phyloP scores from a whole-genome alignment of 495 filamentous ascomycete genomes.

The Terfezia claveryi region DNA sequence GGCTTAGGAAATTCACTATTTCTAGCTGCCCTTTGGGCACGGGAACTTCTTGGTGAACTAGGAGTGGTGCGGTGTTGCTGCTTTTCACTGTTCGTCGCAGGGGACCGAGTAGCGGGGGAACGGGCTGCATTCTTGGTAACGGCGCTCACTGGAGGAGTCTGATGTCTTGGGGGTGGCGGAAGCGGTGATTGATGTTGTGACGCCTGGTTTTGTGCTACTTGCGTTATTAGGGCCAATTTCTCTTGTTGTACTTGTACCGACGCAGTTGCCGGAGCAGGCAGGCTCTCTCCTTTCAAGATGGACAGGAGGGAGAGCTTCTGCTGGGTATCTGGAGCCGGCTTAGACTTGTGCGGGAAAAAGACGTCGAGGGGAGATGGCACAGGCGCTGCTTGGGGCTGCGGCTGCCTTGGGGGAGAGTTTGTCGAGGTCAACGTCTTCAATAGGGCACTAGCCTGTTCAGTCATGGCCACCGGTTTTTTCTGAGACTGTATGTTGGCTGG shows the following conservation, averaged over 20 bases:
- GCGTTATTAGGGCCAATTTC: background rate
- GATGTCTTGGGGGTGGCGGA: background rate
- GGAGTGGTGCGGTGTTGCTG: background rate
- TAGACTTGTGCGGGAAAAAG: background rate
- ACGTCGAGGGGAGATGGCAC: background rate
- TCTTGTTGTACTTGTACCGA: background rate
- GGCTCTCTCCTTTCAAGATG: slow-evolving; percentile 12
- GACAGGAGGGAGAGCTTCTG: slow-evolving; percentile 1
- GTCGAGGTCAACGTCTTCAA: background rate
- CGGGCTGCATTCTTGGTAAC: background rate
- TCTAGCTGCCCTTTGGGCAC: background rate
- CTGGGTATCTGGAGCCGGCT: background rate
- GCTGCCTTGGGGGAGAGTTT: background rate
- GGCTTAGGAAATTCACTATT: background rate
- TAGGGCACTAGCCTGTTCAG: slow-evolving; percentile 10
- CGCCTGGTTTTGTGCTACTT: slow-evolving; percentile 1
- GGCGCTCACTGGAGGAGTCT: background rate
- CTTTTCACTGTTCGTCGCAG: background rate
- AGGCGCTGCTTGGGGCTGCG: background rate
- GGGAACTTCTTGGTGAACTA: background rate
- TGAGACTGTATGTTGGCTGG: slow-evolving; percentile 2
- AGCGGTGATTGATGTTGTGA: background rate
- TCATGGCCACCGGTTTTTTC: slow-evolving; percentile 6
- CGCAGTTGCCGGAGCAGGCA: background rate
- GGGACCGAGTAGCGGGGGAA: background rate